Percentiles rank a stretch among this genome's conserved stretches.
Evolutionary conservation across 257 asterid species (phyloP).

Genomic region (Echites panduratus): DNA sequence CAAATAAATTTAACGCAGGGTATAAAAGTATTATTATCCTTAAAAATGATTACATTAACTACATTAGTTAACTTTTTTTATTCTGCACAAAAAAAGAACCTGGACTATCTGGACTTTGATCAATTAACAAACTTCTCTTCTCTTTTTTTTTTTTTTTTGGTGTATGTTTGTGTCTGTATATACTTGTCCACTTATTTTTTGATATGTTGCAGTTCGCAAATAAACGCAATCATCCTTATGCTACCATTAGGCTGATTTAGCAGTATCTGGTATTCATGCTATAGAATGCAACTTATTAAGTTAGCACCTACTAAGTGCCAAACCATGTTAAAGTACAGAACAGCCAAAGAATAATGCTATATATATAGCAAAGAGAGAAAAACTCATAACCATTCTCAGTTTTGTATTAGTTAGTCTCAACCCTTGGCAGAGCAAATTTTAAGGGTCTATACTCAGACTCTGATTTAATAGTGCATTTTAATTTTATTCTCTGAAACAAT

Average conservation of each 20-base stretch:
- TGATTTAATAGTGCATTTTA: not conserved
- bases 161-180: not conserved
- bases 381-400: not conserved
- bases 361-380: not conserved
- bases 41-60: too few species aligned
- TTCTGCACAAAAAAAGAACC: too few species aligned
- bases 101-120: too few species aligned
- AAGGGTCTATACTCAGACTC: not conserved
- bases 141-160: too few species aligned
- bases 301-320: too few species aligned
- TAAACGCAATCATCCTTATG: not conserved
- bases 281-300: not conserved
- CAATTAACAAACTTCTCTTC: not conserved
- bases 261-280: not conserved
- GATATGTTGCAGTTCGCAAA: not conserved
- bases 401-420: not conserved
- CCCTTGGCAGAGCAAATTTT: not conserved
- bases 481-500: not conserved
- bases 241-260: not conserved
- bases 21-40: too few species aligned
- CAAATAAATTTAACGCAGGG: too few species aligned
- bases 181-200: not conserved
- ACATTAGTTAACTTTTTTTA: too few species aligned
- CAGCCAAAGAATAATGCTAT: not conserved
- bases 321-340: too few species aligned